These are phyloP conservation scores for Tuber indicum DNA, from an alignment of 495 filamentous ascomycete species.

Conservation along the genomic window DNA sequence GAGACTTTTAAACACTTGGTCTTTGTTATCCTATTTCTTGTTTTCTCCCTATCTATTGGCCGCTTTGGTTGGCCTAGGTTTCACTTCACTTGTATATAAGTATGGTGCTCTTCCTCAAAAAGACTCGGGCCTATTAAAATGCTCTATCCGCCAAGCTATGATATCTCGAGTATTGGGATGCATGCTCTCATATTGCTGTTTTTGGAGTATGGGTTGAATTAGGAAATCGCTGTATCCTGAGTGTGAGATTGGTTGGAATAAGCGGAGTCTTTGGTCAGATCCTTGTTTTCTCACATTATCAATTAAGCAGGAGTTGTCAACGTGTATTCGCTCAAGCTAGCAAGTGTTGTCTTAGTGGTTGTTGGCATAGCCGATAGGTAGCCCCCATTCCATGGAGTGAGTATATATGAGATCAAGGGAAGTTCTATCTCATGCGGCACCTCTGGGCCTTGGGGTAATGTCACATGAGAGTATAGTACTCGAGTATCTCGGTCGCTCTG, in stretches of 20 bases:
- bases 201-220: background rate
- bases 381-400: background rate
- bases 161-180: background rate
- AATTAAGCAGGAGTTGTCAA: background rate
- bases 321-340: background rate
- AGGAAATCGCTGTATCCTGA: background rate
- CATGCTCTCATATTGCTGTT: background rate
- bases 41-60: background rate
- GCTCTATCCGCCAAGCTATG: background rate
- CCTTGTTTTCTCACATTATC: background rate
- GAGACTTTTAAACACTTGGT: background rate
- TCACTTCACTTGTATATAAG: conserved; percentile 1
- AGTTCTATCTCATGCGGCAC: background rate
- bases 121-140: background rate
- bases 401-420: background rate
- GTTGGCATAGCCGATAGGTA: background rate
- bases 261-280: background rate
- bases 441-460: background rate
- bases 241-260: background rate
- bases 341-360: background rate
- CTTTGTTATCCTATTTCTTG: background rate
- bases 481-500: background rate
- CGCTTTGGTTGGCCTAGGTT: background rate
- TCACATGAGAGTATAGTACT: background rate
- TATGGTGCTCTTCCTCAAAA: background rate